Base-by-base conservation (phyloP, 164 flowering plant species). In the Tetracentron sinense region DNA sequence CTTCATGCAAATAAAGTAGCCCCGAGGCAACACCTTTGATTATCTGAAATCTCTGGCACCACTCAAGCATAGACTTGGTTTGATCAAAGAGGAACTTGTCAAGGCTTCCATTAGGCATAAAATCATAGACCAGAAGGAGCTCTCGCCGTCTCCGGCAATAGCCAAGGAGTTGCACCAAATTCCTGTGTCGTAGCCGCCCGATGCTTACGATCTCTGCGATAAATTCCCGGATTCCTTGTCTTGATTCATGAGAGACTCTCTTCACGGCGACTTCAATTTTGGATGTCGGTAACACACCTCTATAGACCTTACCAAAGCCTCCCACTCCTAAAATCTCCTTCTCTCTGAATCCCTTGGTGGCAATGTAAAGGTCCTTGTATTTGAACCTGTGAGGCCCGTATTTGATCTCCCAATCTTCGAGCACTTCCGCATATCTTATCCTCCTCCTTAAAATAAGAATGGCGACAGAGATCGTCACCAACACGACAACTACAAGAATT, bases 101-200 rank as follows among this genome's bases (percentile, higher is more conserved):
- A 1, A 62, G 47, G 33, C 65, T 62, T 27, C 65, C 65, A n/a
- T 62, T 49, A 2, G 42, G 55, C 65, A 62, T 62, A 30, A 15
- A 62, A 28, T 62, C 65, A n/a, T 62, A 62, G 19, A 62, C 65
- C 10, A 62, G 56, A 15, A 62, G 56, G 3, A 62, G 56, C 27
- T 62, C 65, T 26, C 56, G 17, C 20, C 29, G 22, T 8, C 65
- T 20, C 22, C 65, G 55, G 20, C 65, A 62, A 6, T 52, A 62
- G 27, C 65, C 65, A 6, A 59, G 44, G n/a, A 62, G 56, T 15
- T n/a, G 26, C 22, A 62, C 65, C 12, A 62, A 7, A 46, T 50
- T 62, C 26, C 65, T 44, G 44, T 62, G 65, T 21, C 65, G 25
- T 22, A 62, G 44, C 30, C 35, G 56, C 1, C 65, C 65, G 38